A percentile compares a stretch with the other conserved stretches of the same genome.
These are phyloP conservation scores for Schizothecium vesticola DNA, from an alignment of 495 filamentous ascomycete genomes.

Conservation along the genomic window DNA sequence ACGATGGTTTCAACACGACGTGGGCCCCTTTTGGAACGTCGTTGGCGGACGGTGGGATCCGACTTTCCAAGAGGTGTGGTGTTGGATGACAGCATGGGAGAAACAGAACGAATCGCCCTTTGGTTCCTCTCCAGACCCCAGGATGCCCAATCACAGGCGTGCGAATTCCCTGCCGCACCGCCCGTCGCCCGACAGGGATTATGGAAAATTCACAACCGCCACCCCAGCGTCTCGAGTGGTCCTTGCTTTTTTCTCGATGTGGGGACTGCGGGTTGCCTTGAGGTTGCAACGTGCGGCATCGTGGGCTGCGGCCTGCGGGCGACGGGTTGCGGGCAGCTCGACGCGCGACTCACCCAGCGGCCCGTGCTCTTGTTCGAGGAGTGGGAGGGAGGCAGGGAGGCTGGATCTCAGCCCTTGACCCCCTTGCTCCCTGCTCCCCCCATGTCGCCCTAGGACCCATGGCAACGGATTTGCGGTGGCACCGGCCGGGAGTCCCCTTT, in stretches of 20 bases:
- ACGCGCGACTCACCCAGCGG: constrained; percentile 20
- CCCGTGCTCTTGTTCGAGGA: constrained; percentile 12
- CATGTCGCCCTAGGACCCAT: constrained; percentile 22
- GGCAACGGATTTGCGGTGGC: constrained; percentile 20
- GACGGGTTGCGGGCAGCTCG: constrained; percentile 1
- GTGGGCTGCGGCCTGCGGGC: not conserved
- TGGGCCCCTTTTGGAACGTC: constrained; percentile 8
- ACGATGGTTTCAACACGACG: constrained; percentile 12
- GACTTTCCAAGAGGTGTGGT: not conserved
- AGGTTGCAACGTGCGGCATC: not conserved
- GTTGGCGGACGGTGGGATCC: constrained; percentile 9
- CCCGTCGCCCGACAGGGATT: constrained; percentile 16
- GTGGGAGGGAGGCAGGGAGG: too few species aligned
- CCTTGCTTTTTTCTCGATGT: constrained; percentile 14
- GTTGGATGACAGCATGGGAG: constrained; percentile 19
- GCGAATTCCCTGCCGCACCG: not conserved
- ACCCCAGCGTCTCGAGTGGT: constrained; percentile 20
- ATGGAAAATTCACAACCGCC: constrained; percentile 22
- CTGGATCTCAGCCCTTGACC: constrained; percentile 2
- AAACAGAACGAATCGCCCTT: not conserved
- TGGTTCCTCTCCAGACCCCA: not conserved
- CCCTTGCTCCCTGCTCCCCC: not conserved
- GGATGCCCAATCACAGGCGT: constrained; percentile 11
- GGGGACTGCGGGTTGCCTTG: not conserved
- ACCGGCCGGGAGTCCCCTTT: constrained; percentile 19